Conservation (phyloP, 768 basidiomycete species). For the Lentinula sp. region DNA sequence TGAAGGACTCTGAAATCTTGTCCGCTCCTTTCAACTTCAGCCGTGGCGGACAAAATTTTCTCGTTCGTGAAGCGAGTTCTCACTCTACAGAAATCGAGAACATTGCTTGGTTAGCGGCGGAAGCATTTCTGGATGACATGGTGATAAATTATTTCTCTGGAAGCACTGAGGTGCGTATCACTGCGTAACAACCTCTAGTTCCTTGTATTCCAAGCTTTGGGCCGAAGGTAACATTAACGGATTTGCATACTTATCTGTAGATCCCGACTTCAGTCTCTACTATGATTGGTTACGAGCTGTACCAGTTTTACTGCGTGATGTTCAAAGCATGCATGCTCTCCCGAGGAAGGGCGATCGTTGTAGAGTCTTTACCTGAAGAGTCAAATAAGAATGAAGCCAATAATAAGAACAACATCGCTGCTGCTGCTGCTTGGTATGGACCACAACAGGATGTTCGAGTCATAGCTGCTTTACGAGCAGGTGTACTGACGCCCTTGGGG, state of each 20-base stretch:
- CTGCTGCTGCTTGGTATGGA: neutral
- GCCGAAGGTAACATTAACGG: too few species aligned
- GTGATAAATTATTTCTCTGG: neutral
- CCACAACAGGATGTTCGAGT: neutral
- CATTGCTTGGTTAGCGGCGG: neutral
- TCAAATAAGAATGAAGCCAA: neutral
- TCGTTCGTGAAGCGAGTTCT: neutral
- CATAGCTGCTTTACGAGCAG: neutral
- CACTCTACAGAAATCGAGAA: neutral
- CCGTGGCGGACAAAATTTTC: neutral
- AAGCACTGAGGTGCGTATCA: neutral
- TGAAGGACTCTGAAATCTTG: neutral
- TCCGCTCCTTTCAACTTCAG: neutral
- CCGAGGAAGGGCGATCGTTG: neutral
- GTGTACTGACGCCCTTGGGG: neutral
- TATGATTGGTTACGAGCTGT: neutral
- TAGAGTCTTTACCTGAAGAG: neutral
- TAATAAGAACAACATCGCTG: neutral
- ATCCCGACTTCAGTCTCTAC: neutral
- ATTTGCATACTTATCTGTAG: neutral
- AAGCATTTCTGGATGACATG: neutral
- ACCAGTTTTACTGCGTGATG: neutral
- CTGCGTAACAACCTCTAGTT: neutral
- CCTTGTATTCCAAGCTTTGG: neutral
- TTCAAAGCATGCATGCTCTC: neutral